phyloP scores from a whole-genome alignment of 768 basidiomycete genomes.

The Psilocybe sp. region DNA sequence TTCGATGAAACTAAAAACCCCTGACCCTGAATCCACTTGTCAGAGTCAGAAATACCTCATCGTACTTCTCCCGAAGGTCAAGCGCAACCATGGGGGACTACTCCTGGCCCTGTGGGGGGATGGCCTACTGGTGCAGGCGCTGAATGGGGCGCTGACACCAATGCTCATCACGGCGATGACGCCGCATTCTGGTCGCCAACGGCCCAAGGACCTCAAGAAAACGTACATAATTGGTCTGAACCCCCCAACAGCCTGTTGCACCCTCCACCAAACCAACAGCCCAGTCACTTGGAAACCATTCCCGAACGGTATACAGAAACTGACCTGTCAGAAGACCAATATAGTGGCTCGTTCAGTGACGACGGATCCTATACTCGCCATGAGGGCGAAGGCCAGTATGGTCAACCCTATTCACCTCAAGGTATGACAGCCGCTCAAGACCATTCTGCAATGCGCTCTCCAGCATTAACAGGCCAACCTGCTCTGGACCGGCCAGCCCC shows the following conservation, averaged over 20 bases:
- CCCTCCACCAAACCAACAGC: constrained; percentile 15
- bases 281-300: constrained; percentile 19
- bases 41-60: too few species aligned
- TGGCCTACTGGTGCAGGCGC: not conserved
- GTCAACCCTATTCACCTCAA: constrained; percentile 19
- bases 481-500: too few species aligned
- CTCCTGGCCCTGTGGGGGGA: not conserved
- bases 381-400: constrained; percentile 14
- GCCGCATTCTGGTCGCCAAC: not conserved
- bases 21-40: too few species aligned
- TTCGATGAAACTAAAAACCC: too few species aligned
- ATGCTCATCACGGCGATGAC: not conserved
- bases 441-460: constrained; percentile 21
- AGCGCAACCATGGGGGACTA: too few species aligned
- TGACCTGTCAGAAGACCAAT: constrained; percentile 17
- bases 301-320: constrained; percentile 17
- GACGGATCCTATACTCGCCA: constrained; percentile 13
- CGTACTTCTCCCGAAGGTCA: too few species aligned
- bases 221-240: constrained; percentile 9
- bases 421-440: constrained; percentile 23
- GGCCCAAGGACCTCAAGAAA: constrained; percentile 13
- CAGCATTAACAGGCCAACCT: not conserved
- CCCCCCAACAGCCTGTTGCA: constrained; percentile 19
- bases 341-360: constrained; percentile 17
- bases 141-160: not conserved